Base-by-base conservation (phyloP, 2,329 filamentous ascomycete species). In the Teratosphaeria epicoccoides region DNA sequence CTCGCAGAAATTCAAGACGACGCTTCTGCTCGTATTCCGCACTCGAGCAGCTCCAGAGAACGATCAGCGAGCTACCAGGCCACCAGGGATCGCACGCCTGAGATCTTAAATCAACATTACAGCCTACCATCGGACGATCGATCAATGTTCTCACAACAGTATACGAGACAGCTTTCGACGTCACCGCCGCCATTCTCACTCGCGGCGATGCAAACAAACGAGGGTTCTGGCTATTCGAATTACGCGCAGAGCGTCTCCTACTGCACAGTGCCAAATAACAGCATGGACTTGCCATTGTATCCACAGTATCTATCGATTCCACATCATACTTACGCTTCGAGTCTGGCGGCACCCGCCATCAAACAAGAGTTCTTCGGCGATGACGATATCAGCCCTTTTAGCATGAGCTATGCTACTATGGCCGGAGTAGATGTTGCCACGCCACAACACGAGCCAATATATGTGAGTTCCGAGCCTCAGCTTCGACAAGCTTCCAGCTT, bases 141-240 rank as follows among this genome's bases (percentile, higher is more conserved):
- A 52, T 62, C 81, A 55, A 76, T 87, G 70, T 87, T 87, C 69
- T 70, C 75, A 26, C 74, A 78, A 51, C 82, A 83, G 64, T 82
- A 83, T 65, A 81, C 81, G 49, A 78, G 85, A 52, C 82, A 85
- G 60, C 74, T 83, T 52, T 87, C 84, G 33, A 79, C 83, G 65
- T 86, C 83, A 52, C 85, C 85, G 49, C 83, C 84, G 51, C 80
- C 84, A 48, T 83, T 85, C 63, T 71, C 57, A 10, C 87, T 86
- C 71, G 77, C 81, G 50, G 70, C 80, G n/a, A 86, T 87, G 63
- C 77, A 81, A 43, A 78, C 82, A 5, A 54, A 54, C 22, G 84
- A 87, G 56, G 79, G 83, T 64, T 74, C 83, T 59, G 71, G 80
- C 56, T 78, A 85, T 62, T 51, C 59, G 2, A 53, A 58, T 17